Evolutionary conservation across 441 rosid species (phyloP).

Genomic region (Brassica hybrid): DNA sequence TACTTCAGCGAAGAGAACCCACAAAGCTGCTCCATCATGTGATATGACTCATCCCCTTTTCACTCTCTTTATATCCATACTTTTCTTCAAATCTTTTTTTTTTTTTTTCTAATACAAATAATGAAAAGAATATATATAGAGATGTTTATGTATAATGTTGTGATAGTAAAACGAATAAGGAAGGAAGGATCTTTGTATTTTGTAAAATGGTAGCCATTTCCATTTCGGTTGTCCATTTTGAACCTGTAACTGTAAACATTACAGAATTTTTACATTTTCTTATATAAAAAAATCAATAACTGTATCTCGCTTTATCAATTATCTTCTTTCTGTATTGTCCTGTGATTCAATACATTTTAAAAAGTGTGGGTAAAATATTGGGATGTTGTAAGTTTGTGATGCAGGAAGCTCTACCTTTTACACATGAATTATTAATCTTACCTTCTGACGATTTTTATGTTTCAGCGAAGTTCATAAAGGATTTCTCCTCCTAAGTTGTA

Average conservation of each 20-base stretch:
- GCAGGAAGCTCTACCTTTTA: neutral
- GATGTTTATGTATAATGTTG: constrained; percentile 39
- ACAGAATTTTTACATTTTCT: constrained; percentile 21
- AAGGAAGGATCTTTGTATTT: constrained; percentile 26
- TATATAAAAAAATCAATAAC: neutral
- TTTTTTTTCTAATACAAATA: constrained; percentile 18
- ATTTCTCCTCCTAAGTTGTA: neutral
- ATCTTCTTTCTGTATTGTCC: neutral
- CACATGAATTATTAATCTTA: neutral
- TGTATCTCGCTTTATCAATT: constrained; percentile 1
- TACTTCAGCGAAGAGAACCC: constrained; percentile 65
- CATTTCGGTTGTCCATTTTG: constrained; percentile 18
- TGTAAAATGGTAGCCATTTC: constrained; percentile 19
- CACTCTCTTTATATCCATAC: neutral
- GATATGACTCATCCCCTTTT: constrained; percentile 5
- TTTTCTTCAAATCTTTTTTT: constrained; percentile 12
- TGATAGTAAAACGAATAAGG: constrained; percentile 33
- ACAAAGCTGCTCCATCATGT: constrained; percentile 61
- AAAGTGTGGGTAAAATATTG: constrained; percentile 13
- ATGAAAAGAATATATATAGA: constrained; percentile 15
- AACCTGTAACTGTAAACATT: constrained; percentile 33
- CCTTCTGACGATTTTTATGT: neutral
- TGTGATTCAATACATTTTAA: neutral
- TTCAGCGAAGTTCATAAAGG: neutral
- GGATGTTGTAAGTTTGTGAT: constrained; percentile 12